Evolutionary conservation across 2,329 filamentous ascomycete species (phyloP), one percentile per base, ranked within the genome.

Genomic region (Intubia oerlemansii): DNA sequence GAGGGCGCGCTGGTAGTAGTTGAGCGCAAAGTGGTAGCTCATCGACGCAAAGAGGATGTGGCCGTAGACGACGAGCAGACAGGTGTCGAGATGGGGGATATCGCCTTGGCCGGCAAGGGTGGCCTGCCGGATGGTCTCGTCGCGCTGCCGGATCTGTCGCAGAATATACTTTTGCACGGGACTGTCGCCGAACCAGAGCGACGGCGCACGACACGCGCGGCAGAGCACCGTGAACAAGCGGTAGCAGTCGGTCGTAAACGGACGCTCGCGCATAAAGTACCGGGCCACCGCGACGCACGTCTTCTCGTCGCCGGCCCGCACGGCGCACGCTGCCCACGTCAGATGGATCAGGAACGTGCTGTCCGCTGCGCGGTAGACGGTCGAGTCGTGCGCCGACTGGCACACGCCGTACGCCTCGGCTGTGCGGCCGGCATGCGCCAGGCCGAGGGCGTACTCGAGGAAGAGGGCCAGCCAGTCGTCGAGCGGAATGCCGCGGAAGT

Each of bases 151-250:
- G 50, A 98, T 79, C 50, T 91, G 81, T 5, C 88, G 72, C 33
- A 93, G 59, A 42, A 95, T 71, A 44, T 79, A 91, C 47, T 95
- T 95, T 48, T 92, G 82, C 13, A 75, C 73, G 0, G 80, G 73
- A 0, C 79, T 77, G 3, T 75, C 74, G 29, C 74, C 74, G 48
- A 85, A 92, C 57, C 75, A 79, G 17, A 70, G 64, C 21, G 68
- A 58, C 2, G 74, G 68, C 17, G 31, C 72, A 29, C 79, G 70
- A 42, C 70, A 79, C 7, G 91, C 56, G 12, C 76, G 66, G 32
- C 77, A 78, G n/a, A 88, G 56, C 14, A 75, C 65, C 17, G 74
- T 66, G 45, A 85, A 90, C 42, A 93, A 65, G 20, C 84, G 72
- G 49, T 84, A 91, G 0, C 77, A 67, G 41, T 92, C 79, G 1